These are phyloP conservation scores for Trichoderma orchidacearum DNA, from an alignment of 495 filamentous ascomycete species.

Conservation along the genomic window DNA sequence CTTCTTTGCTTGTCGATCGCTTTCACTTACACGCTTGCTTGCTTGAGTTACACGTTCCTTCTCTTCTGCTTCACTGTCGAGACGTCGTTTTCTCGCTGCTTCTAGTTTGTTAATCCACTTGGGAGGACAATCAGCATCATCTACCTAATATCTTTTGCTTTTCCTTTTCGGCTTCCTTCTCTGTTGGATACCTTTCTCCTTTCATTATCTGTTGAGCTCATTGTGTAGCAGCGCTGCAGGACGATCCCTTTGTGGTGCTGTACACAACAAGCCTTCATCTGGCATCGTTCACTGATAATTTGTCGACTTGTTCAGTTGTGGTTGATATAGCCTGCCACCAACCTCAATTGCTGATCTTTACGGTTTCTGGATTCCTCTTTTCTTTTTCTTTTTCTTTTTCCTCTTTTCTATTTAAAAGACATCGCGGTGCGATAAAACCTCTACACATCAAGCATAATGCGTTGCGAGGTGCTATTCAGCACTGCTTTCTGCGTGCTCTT, in stretches of 20 bases:
- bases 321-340: not conserved
- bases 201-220: not conserved
- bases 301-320: not conserved
- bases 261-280: not conserved
- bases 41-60: not conserved
- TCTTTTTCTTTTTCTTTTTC: not conserved
- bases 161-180: not conserved
- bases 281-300: not conserved
- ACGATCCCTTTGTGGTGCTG: not conserved
- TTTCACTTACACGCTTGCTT: not conserved
- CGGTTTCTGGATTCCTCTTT: not conserved
- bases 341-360: not conserved
- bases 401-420: not conserved
- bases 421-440: not conserved
- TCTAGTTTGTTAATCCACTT: not conserved
- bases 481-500: not conserved
- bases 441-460: not conserved
- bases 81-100: slow-evolving; percentile 5
- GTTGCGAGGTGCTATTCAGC: not conserved
- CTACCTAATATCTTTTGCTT: not conserved
- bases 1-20: not conserved
- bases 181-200: not conserved
- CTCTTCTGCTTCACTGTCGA: not conserved
- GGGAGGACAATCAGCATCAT: too few relatives aligned
- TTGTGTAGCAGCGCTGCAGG: not conserved